Conservation (phyloP, 2,329 filamentous ascomycete genomes). For the Septoria linicola region DNA sequence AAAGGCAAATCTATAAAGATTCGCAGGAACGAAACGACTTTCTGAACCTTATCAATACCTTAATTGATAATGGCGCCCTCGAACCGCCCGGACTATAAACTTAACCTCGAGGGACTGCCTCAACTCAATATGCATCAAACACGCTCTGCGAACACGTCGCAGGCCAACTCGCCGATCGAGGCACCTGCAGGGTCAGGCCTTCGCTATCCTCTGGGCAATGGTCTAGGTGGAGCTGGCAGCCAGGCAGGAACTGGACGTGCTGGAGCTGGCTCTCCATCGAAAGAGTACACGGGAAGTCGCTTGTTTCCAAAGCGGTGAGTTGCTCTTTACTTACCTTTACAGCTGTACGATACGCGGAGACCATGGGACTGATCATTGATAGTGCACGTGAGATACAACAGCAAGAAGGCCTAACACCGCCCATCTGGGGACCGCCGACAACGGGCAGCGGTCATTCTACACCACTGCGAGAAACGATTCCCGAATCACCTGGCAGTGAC, state of each 20-base stretch:
- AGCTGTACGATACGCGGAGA: neutral
- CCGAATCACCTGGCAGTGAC: constrained; percentile 88
- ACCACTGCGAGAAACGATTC: constrained; percentile 93
- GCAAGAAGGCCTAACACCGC: constrained; percentile 78
- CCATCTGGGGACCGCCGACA: constrained; percentile 87
- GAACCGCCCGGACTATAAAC: constrained; percentile 75
- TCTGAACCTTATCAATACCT: constrained; percentile 24
- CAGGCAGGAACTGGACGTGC: constrained; percentile 64
- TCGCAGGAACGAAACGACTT: constrained; percentile 21
- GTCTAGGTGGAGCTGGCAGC: constrained; percentile 53
- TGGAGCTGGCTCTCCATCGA: constrained; percentile 92
- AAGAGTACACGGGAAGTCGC: constrained; percentile 72
- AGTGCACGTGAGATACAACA: constrained; percentile 96
- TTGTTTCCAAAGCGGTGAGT: constrained; percentile 90
- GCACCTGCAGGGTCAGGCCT: constrained; percentile 61
- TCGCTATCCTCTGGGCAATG: constrained; percentile 71
- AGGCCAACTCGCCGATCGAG: constrained; percentile 78
- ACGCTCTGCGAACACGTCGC: constrained; percentile 75
- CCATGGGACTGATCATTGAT: constrained; percentile 7
- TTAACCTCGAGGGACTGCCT: constrained; percentile 78
- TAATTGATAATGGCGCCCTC: constrained; percentile 92
- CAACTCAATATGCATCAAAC: constrained; percentile 62
- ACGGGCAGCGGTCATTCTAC: constrained; percentile 96
- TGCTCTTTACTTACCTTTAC: constrained; percentile 5
- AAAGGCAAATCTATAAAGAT: constrained; percentile 11